A percentile compares a stretch with the other conserved stretches of the same genome.
These are phyloP conservation scores for Haplosporangium sp. DNA, from an alignment of 371 early-diverging fungal species.

Conservation along the genomic window DNA sequence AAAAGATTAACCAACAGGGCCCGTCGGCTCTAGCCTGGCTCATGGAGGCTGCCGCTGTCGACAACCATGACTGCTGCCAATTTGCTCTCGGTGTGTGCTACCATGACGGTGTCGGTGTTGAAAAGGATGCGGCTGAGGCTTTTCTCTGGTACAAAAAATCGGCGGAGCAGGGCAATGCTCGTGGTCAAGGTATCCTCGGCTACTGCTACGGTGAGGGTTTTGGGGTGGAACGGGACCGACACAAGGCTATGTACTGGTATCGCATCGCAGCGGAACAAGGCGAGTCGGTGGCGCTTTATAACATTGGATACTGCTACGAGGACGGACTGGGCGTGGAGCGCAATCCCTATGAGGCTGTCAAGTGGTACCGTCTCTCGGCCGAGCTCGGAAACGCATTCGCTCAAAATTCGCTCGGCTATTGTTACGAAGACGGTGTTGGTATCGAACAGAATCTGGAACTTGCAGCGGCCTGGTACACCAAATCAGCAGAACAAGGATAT, in stretches of 20 bases:
- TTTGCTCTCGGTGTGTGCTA: slow-evolving; percentile 80
- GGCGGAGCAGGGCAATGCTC: slow-evolving; percentile 66
- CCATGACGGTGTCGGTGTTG: slow-evolving; percentile 74
- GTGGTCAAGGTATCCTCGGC: slow-evolving; percentile 80
- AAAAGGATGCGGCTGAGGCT: slow-evolving; percentile 61
- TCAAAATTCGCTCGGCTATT: slow-evolving; percentile 83
- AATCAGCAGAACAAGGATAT: slow-evolving; percentile 75
- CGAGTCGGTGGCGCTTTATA: slow-evolving; percentile 79
- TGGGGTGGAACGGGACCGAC: slow-evolving; percentile 73
- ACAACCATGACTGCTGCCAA: slow-evolving; percentile 58
- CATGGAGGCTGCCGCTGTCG: slow-evolving; percentile 61
- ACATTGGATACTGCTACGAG: slow-evolving; percentile 86
- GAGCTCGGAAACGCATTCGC: slow-evolving; percentile 81
- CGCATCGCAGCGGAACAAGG: slow-evolving; percentile 66
- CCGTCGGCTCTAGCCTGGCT: slow-evolving; percentile 65
- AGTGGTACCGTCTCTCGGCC: slow-evolving; percentile 76
- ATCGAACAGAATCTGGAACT: slow-evolving; percentile 63
- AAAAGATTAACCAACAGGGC: slow-evolving; percentile 57
- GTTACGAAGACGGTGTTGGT: slow-evolving; percentile 85
- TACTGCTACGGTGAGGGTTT: slow-evolving; percentile 86
- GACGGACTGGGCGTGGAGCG: slow-evolving; percentile 78
- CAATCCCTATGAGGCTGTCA: slow-evolving; percentile 68
- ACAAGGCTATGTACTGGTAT: slow-evolving; percentile 75
- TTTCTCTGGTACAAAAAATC: slow-evolving; percentile 63
- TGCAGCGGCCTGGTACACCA: slow-evolving; percentile 79